Evolutionary conservation across 2,329 filamentous ascomycete species (phyloP).

Genomic region (Sordariomycetes sp.): DNA sequence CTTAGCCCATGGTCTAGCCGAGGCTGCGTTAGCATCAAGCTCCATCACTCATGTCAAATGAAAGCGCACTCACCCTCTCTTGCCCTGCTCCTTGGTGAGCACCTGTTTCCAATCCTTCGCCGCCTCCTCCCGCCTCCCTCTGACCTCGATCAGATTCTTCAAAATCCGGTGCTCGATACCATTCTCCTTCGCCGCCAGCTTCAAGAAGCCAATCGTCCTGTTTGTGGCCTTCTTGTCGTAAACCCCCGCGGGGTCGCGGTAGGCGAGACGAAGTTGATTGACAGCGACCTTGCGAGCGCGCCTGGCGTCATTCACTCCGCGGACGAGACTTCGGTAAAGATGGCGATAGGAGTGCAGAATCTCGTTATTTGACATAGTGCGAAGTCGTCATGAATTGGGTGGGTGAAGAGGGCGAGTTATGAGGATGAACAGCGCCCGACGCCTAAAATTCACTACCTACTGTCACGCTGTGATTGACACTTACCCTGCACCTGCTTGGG

Average conservation of each 20-base stretch:
- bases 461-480: no score
- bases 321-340: conserved; percentile 58
- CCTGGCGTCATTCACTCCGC: conserved; percentile 61
- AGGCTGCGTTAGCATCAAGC: no score
- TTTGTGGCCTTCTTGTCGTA: conserved; percentile 39
- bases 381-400: background rate
- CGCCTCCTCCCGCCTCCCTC: conserved; percentile 8
- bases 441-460: no score
- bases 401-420: background rate
- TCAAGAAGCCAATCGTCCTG: conserved; percentile 62
- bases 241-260: conserved; percentile 23
- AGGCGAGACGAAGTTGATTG: conserved; percentile 50
- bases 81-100: no score
- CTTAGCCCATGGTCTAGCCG: no score
- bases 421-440: no score
- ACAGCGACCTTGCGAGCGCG: conserved; percentile 57
- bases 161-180: conserved; percentile 66
- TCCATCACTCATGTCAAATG: conserved; percentile 2
- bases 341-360: conserved; percentile 59
- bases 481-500: no score
- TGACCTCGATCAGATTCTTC: conserved; percentile 50
- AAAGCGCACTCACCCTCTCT: conserved; percentile 3
- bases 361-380: conserved; percentile 27
- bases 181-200: conserved; percentile 50
- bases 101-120: conserved; percentile 12